Evolutionary conservation across 352 stramenopile genomes (phyloP).

Genomic region (Salisapilia sapeloensis): DNA sequence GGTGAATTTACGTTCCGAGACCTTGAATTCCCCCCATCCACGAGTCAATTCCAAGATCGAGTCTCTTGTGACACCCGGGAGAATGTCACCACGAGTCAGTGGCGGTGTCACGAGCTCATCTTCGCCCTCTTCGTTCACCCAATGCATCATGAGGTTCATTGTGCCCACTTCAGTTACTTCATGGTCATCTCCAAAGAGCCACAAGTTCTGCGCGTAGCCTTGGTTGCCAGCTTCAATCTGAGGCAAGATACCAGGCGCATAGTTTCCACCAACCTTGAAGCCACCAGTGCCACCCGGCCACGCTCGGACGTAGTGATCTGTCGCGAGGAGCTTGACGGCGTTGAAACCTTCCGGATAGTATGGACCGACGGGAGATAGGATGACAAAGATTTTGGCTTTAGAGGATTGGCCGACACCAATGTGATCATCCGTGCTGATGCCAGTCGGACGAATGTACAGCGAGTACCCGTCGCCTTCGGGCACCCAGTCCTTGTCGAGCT

Average conservation of each 20-base stretch:
- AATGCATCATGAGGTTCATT: conserved; percentile 99
- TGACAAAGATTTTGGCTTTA: conserved; percentile 89
- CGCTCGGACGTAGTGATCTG: conserved; percentile 87
- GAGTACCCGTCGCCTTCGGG: conserved; percentile 91
- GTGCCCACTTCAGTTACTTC: conserved; percentile 82
- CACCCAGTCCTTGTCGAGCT: conserved; percentile 87
- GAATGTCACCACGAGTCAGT: conserved; percentile 89
- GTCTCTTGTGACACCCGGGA: conserved; percentile 93
- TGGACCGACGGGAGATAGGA: conserved; percentile 91
- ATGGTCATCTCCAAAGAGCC: conserved; percentile 90
- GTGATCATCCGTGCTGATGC: conserved; percentile 85
- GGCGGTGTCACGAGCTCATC: conserved; percentile 92
- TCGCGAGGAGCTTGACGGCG: conserved; percentile 81
- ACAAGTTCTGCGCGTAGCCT: conserved; percentile 87
- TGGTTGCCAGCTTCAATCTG: conserved; percentile 73
- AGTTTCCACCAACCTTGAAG: conserved; percentile 89
- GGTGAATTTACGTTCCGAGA: conserved; percentile 86
- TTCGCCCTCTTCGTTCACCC: conserved; percentile 83
- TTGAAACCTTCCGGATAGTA: conserved; percentile 95
- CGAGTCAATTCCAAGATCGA: conserved; percentile 88
- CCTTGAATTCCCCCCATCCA: conserved; percentile 88
- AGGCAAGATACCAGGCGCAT: conserved; percentile 84
- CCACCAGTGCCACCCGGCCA: conserved; percentile 92
- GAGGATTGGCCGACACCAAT: conserved; percentile 82
- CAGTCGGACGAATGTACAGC: conserved; percentile 90